Evolutionary conservation across 306 rosid genomes (phyloP), one percentile per base, ranked within the genome.

Genomic region (Quercus bicolor): DNA sequence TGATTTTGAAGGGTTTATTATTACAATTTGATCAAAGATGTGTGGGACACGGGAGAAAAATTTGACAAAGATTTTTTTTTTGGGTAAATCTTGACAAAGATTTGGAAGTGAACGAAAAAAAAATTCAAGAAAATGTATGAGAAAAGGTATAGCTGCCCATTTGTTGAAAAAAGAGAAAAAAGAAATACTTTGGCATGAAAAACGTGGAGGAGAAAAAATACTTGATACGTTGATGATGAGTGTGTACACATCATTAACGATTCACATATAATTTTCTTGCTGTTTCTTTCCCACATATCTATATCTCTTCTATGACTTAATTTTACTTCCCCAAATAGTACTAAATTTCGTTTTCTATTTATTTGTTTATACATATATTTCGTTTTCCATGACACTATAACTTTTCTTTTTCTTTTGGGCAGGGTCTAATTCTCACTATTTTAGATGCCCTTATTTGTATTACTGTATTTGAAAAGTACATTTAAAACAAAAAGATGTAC

Each of bases 141-240:
- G 53, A 48, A 48, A 48, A 10, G 53, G 53, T 48, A 48, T 12
- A 48, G 14, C 16, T 48, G 15, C 5, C 53, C 15, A 20, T 8
- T 23, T 3, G 14, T 20, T 20, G 23, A 57, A 21, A 13, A 21
- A 59, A 4, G 40, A 56, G 19, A 57, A 21, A 13, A 20, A 23
- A 1, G 20, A 56, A 19, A 14, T 37, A 40, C 34, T 1, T 5
- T 45, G 31, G 70, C 80, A 62, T 51, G 40, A 60, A 37, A 77
- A 77, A 76, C 74, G 77, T 76, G 43, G 20, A 61, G 45, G 3
- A 76, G 74, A 61, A 77, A 64, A 56, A 72, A 72, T 61, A 72
- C 75, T 12, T 15, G 45, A 62, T 43, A 54, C 19, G 24, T 21
- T 14, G 18, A 33, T 66, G 52, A 72, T 55, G 12, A 34, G n/a